These are phyloP conservation scores for Schizophyllum amplum DNA, from an alignment of 1,284 basidiomycete genomes.

Conservation along the genomic window DNA sequence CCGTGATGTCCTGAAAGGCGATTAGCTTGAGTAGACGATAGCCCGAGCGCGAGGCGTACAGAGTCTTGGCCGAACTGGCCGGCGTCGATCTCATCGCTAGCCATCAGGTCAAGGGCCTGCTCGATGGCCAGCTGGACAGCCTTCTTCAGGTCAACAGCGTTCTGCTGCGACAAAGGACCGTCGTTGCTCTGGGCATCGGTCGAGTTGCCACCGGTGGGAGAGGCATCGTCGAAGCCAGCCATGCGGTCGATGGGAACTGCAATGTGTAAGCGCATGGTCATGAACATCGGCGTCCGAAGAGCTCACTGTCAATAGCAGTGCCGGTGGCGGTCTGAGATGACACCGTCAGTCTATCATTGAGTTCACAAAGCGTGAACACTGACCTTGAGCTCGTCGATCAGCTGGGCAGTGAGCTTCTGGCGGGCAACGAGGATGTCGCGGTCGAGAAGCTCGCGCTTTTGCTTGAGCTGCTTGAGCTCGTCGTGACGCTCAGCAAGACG, in stretches of 20 bases:
- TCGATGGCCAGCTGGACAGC: slow-evolving; percentile 14
- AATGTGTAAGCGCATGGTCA: not conserved
- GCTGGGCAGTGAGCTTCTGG: slow-evolving; percentile 14
- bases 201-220: slow-evolving; percentile 15
- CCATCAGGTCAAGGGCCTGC: slow-evolving; percentile 10
- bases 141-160: slow-evolving; percentile 16
- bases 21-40: not conserved
- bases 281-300: not conserved
- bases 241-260: slow-evolving; percentile 16
- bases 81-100: slow-evolving; percentile 1
- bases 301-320: slow-evolving; percentile 15
- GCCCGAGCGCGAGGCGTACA: not conserved
- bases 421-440: slow-evolving; percentile 9
- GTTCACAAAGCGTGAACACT: no score
- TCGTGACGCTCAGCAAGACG: not conserved
- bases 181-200: slow-evolving; percentile 6
- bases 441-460: not conserved
- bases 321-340: slow-evolving; percentile 17
- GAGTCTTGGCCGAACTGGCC: slow-evolving; percentile 4
- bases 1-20: slow-evolving; percentile 2
- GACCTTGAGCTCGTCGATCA: slow-evolving; percentile 17
- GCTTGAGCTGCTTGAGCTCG: not conserved
- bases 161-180: slow-evolving; percentile 10
- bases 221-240: slow-evolving; percentile 14
- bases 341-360: no score